Percentiles rank a stretch among this genome's conserved stretches.
These are phyloP conservation scores for Penicillium flavigenum DNA, from an alignment of 495 filamentous ascomycete genomes.

Conservation along the genomic window DNA sequence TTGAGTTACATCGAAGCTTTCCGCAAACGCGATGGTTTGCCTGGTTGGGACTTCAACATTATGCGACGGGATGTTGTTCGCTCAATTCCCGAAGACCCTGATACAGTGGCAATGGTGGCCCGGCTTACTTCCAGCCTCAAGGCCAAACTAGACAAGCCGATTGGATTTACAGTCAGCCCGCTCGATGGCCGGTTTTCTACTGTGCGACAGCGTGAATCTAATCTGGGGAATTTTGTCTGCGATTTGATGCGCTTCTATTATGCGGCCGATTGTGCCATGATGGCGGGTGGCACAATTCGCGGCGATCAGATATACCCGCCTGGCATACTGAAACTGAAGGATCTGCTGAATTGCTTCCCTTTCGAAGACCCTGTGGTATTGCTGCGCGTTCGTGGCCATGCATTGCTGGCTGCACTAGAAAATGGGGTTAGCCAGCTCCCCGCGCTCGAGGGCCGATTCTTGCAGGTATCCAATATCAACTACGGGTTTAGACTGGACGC, in stretches of 20 bases:
- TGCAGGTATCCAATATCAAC: slow-evolving; percentile 78
- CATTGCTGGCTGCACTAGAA: slow-evolving; percentile 73
- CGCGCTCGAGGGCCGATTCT: slow-evolving; percentile 70
- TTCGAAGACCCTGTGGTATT: slow-evolving; percentile 91
- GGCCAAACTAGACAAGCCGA: slow-evolving; percentile 73
- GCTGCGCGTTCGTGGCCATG: slow-evolving; percentile 63
- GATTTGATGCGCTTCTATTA: slow-evolving; percentile 88
- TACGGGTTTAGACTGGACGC: slow-evolving; percentile 65
- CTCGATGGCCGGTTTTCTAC: slow-evolving; percentile 85
- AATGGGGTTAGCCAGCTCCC: slow-evolving; percentile 78
- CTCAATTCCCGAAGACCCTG: slow-evolving; percentile 60
- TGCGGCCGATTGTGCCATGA: slow-evolving; percentile 72
- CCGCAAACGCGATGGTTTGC: slow-evolving; percentile 40
- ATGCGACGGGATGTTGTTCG: slow-evolving; percentile 67
- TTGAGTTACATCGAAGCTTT: slow-evolving; percentile 81
- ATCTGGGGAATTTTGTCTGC: slow-evolving; percentile 85
- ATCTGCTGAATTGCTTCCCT: slow-evolving; percentile 79
- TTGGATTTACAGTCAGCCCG: slow-evolving; percentile 76
- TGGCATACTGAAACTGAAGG: slow-evolving; percentile 70
- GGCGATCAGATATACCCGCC: slow-evolving; percentile 87
- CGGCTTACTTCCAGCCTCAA: slow-evolving; percentile 68
- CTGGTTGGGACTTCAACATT: slow-evolving; percentile 76
- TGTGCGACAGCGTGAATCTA: slow-evolving; percentile 72
- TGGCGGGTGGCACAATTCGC: slow-evolving; percentile 85
- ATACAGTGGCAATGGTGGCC: slow-evolving; percentile 57